phyloP scores from a whole-genome alignment of 2,329 filamentous ascomycete species.

The Cladosporium austrohemisphaericum region DNA sequence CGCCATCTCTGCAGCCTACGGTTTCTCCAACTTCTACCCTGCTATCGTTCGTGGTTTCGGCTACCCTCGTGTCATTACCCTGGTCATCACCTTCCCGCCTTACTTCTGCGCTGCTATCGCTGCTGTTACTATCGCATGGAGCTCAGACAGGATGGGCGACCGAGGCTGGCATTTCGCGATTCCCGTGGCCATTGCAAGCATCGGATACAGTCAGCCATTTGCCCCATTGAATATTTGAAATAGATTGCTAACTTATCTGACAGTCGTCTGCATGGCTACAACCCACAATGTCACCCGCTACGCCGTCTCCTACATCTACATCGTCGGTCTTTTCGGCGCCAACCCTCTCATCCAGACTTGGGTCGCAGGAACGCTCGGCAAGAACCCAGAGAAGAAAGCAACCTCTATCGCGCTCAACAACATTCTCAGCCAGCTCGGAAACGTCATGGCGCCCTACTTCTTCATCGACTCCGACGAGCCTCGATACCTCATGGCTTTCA shows the following conservation, averaged over 20 bases:
- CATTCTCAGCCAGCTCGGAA: conserved; percentile 21
- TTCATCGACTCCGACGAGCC: conserved; percentile 6
- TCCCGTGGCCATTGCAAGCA: background rate
- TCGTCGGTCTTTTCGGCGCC: conserved; percentile 32
- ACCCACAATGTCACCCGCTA: conserved; percentile 21
- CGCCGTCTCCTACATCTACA: conserved; percentile 33
- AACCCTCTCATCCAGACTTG: conserved; percentile 38
- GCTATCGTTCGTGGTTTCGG: conserved; percentile 61
- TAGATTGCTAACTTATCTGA: no score
- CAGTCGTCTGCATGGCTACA: conserved; percentile 12
- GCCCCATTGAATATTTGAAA: no score
- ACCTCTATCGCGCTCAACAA: conserved; percentile 49
- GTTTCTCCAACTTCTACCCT: conserved; percentile 34
- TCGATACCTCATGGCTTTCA: conserved; percentile 10
- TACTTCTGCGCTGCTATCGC: conserved; percentile 22
- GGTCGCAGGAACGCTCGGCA: conserved; percentile 33
- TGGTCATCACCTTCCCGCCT: conserved; percentile 34
- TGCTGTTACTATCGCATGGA: conserved; percentile 30
- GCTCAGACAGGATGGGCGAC: conserved; percentile 38
- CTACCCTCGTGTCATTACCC: conserved; percentile 58
- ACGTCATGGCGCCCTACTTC: conserved; percentile 9
- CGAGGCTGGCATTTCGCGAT: conserved; percentile 34
- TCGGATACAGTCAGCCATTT: no score
- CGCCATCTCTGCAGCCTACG: conserved; percentile 30
- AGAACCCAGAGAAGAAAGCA: conserved; percentile 45